Evolutionary conservation across 2,329 filamentous ascomycete species (phyloP).

Genomic region (Metarhizium humberi): DNA sequence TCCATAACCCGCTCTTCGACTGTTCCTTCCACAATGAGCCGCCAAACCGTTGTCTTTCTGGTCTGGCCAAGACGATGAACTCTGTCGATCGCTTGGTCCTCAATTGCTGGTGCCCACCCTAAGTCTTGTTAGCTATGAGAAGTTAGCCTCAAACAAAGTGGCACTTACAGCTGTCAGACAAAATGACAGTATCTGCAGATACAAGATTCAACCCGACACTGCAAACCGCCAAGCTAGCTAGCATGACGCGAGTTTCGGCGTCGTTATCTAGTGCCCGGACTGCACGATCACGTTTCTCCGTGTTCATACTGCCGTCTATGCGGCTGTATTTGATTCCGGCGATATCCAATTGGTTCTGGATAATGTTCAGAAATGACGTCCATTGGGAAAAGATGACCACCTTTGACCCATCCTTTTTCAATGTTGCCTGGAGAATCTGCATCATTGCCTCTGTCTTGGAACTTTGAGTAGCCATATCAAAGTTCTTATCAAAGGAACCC

Average conservation of each 20-base stretch:
- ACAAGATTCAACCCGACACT: conserved; percentile 81
- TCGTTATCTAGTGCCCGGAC: conserved; percentile 60
- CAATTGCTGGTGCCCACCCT: conserved; percentile 87
- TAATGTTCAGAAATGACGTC: conserved; percentile 63
- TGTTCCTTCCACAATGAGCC: conserved; percentile 69
- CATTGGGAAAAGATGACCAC: conserved; percentile 70
- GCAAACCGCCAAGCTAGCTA: conserved; percentile 74
- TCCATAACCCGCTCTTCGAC: conserved; percentile 75
- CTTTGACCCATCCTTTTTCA: conserved; percentile 55
- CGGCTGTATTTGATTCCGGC: conserved; percentile 56
- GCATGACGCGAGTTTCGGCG: conserved; percentile 60
- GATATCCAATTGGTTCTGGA: conserved; percentile 57
- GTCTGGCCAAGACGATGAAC: conserved; percentile 82
- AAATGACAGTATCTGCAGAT: conserved; percentile 74
- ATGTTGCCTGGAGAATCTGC: conserved; percentile 62
- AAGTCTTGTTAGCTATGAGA: conserved; percentile 1
- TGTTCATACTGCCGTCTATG: conserved; percentile 73
- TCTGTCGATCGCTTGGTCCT: conserved; percentile 83
- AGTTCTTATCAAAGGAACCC: conserved; percentile 34
- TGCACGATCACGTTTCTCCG: conserved; percentile 59
- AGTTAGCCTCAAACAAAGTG: not conserved
- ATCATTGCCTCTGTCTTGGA: conserved; percentile 77
- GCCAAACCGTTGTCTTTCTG: conserved; percentile 67
- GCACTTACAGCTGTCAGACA: conserved; percentile 62
- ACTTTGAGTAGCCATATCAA: conserved; percentile 58